These are phyloP conservation scores for Coelastrella sp. DNA, from an alignment of 139 green algal species.

Conservation along the genomic window DNA sequence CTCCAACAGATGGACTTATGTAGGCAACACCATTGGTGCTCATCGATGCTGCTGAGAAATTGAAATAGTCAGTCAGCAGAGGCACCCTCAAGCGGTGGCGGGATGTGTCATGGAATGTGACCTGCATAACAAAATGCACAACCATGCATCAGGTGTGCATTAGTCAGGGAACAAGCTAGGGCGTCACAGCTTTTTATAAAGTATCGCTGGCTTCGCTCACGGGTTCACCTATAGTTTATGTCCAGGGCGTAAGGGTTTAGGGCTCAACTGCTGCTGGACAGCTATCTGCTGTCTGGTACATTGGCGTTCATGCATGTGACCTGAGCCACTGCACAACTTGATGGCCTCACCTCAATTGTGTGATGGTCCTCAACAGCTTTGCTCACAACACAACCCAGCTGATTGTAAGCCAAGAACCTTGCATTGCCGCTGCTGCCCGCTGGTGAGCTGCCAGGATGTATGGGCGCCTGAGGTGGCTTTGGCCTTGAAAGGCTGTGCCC, in stretches of 20 bases:
- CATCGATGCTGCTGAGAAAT: constrained; percentile 81
- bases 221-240: too few species aligned
- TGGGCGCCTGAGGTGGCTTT: constrained; percentile 65
- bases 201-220: too few species aligned
- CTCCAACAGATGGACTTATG: constrained; percentile 44
- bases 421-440: neutral
- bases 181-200: neutral
- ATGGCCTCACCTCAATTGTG: constrained; percentile 69
- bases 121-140: constrained; percentile 51
- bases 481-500: constrained; percentile 11
- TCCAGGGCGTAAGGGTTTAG: too few species aligned
- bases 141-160: neutral
- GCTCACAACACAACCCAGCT: constrained; percentile 72
- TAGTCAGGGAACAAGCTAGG: neutral
- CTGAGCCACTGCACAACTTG: neutral
- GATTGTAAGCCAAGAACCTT: constrained; percentile 84
- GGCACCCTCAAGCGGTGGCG: constrained; percentile 68
- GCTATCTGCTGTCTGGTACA: neutral
- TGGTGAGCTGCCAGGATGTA: constrained; percentile 76
- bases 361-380: constrained; percentile 68
- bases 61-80: constrained; percentile 86
- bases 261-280: neutral
- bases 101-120: constrained; percentile 88
- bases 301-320: neutral
- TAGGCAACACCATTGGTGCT: constrained; percentile 76